Conservation (phyloP, 2,329 filamentous ascomycete species). For the Aaosphaeria pasadenensis region DNA sequence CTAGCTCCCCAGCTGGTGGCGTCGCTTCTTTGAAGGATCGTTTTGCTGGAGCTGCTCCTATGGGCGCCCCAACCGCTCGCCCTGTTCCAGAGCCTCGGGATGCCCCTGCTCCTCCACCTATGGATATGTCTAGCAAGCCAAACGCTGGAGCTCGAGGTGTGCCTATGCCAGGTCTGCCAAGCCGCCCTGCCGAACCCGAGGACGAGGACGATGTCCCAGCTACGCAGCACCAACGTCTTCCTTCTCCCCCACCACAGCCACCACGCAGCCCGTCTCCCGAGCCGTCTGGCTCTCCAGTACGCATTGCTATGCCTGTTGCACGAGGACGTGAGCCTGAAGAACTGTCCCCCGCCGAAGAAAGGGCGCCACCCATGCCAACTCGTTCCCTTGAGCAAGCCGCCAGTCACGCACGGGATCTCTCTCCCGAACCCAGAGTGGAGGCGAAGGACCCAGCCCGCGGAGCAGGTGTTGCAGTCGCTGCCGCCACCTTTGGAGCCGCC, state of each 20-base stretch:
- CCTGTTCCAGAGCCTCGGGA: constrained; percentile 32
- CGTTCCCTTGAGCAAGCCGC: constrained; percentile 61
- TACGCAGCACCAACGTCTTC: constrained; percentile 50
- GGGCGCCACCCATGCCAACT: constrained; percentile 59
- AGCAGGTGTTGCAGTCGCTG: constrained; percentile 46
- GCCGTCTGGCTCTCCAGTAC: constrained; percentile 70
- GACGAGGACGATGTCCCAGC: constrained; percentile 50
- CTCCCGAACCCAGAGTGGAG: constrained; percentile 61
- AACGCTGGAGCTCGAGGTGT: constrained; percentile 62
- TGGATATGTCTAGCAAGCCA: constrained; percentile 67
- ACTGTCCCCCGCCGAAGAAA: constrained; percentile 50
- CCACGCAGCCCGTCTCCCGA: constrained; percentile 49
- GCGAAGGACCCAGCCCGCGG: constrained; percentile 56
- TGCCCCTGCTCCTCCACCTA: constrained; percentile 54
- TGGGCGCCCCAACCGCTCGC: constrained; percentile 44
- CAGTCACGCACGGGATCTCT: constrained; percentile 62
- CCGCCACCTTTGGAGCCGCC: constrained; percentile 41
- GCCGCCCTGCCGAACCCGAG: constrained; percentile 49
- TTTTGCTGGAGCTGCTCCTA: constrained; percentile 72
- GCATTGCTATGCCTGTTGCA: constrained; percentile 79
- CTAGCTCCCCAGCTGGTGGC: constrained; percentile 59
- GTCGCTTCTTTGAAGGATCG: constrained; percentile 76
- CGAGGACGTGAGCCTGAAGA: constrained; percentile 54
- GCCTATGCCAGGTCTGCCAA: constrained; percentile 73
- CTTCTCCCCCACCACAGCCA: constrained; percentile 36